phyloP scores from a whole-genome alignment of 768 basidiomycete species.

The Tubosaeta sp. region DNA sequence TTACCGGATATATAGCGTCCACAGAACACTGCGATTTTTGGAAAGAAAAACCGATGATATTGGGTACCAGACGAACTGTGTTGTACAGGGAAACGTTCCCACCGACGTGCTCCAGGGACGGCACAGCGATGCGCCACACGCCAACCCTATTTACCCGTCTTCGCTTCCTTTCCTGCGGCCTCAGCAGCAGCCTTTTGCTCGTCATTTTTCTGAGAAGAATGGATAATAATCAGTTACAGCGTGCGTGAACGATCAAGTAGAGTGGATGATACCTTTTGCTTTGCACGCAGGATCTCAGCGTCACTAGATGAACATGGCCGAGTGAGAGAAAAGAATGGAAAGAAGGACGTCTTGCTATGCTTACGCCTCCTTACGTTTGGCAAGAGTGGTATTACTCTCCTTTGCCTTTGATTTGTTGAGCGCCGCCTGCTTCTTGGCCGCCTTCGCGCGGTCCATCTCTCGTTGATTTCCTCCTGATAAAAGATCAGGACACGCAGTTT shows the following conservation, averaged over 20 bases:
- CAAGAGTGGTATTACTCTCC: conserved; percentile 58
- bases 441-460: conserved; percentile 67
- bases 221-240: conserved; percentile 2
- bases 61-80: conserved; percentile 10
- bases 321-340: conserved; percentile 20
- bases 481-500: conserved; percentile 8
- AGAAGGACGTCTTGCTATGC: conserved; percentile 30
- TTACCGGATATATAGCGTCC: conserved; percentile 11
- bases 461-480: conserved; percentile 75
- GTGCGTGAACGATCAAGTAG: too few species aligned
- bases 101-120: conserved; percentile 3
- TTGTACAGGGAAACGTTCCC: conserved; percentile 13
- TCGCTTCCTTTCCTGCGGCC: conserved; percentile 9
- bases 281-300: conserved; percentile 68
- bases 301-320: conserved; percentile 46
- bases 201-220: conserved; percentile 46
- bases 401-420: conserved; percentile 58
- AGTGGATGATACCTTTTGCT: conserved; percentile 63
- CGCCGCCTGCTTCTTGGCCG: conserved; percentile 64
- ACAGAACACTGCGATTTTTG: background rate
- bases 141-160: conserved; percentile 36
- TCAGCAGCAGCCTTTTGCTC: conserved; percentile 41
- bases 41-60: conserved; percentile 11
- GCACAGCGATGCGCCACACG: conserved; percentile 6
- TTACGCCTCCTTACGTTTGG: conserved; percentile 74